Evolutionary conservation across 192 early-diverging fungal species (phyloP).

Genomic region (Piromyces sp.): DNA sequence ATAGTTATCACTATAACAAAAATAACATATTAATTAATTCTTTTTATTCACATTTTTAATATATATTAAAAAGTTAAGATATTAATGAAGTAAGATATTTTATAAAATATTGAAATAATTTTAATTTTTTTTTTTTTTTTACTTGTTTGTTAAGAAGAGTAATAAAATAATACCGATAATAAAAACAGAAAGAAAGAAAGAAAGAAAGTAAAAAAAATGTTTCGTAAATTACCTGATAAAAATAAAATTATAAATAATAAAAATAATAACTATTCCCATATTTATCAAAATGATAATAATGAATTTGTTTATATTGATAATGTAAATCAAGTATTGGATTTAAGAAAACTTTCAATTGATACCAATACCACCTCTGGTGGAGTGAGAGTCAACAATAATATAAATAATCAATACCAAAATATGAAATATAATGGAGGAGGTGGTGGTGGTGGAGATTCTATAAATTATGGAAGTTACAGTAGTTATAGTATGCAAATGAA

Average conservation of each 20-base stretch:
- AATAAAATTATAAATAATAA: background rate
- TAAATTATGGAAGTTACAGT: background rate
- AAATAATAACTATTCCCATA: background rate
- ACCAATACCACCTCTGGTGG: background rate
- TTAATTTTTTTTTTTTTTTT: too few relatives aligned
- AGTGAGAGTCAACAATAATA: background rate
- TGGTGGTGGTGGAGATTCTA: background rate
- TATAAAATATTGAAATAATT: too few relatives aligned
- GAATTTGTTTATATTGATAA: background rate
- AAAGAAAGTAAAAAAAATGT: background rate
- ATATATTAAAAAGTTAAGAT: too few relatives aligned
- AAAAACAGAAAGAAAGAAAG: background rate
- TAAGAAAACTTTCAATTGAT: background rate
- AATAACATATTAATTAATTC: too few relatives aligned
- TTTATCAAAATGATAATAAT: background rate
- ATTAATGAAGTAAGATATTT: too few relatives aligned
- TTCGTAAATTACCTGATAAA: background rate
- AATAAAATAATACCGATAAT: too few relatives aligned
- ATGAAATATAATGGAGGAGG: background rate
- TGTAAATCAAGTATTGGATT: background rate
- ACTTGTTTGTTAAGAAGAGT: too few relatives aligned
- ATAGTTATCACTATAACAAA: too few relatives aligned
- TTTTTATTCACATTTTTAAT: too few relatives aligned
- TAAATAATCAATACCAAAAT: background rate
- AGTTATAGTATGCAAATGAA: background rate